A percentile compares a stretch with the other conserved stretches of the same genome.
phyloP scores from a whole-genome alignment of 1,284 basidiomycete species.

The Blastosporella zonata region DNA sequence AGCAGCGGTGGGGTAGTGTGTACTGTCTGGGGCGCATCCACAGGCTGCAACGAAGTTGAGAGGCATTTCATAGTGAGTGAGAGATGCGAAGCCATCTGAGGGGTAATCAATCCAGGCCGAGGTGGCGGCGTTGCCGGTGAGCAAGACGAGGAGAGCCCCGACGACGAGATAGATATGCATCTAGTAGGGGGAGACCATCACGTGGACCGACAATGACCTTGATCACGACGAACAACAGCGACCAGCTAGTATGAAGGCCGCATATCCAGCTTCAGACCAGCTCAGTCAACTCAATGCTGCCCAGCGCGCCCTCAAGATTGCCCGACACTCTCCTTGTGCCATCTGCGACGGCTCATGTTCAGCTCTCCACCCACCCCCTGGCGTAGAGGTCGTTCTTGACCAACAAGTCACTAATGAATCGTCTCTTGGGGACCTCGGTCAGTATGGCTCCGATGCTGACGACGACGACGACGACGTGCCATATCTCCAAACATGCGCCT shows the following conservation, averaged over 20 bases:
- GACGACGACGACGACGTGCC: slow-evolving; percentile 51
- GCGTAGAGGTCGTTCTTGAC: slow-evolving; percentile 54
- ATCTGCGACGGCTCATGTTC: slow-evolving; percentile 52
- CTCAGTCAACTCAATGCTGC: slow-evolving; percentile 44
- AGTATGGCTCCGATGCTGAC: slow-evolving; percentile 57
- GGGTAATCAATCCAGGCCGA: slow-evolving; percentile 59
- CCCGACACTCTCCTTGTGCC: slow-evolving; percentile 67
- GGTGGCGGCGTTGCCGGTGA: slow-evolving; percentile 6
- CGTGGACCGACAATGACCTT: slow-evolving; percentile 8
- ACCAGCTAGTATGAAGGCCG: slow-evolving; percentile 44
- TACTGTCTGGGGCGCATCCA: slow-evolving; percentile 68
- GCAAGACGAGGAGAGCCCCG: slow-evolving; percentile 1
- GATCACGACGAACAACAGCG: neutral
- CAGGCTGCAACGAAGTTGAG: slow-evolving; percentile 49
- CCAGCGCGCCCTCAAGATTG: slow-evolving; percentile 65
- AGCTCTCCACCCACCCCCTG: slow-evolving; percentile 66
- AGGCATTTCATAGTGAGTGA: slow-evolving; percentile 65
- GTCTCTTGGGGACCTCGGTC: slow-evolving; percentile 48
- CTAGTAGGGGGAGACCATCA: slow-evolving; percentile 3
- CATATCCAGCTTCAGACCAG: slow-evolving; percentile 60
- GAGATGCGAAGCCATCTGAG: slow-evolving; percentile 49
- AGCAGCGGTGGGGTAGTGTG: slow-evolving; percentile 73
- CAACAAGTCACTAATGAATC: slow-evolving; percentile 43
- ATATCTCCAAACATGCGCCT: slow-evolving; percentile 70
- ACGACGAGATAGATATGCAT: slow-evolving; percentile 7